Evolutionary conservation across 164 flowering plant genomes (phyloP), one percentile per base, ranked within the genome.

Genomic region (Echeveria elegans): DNA sequence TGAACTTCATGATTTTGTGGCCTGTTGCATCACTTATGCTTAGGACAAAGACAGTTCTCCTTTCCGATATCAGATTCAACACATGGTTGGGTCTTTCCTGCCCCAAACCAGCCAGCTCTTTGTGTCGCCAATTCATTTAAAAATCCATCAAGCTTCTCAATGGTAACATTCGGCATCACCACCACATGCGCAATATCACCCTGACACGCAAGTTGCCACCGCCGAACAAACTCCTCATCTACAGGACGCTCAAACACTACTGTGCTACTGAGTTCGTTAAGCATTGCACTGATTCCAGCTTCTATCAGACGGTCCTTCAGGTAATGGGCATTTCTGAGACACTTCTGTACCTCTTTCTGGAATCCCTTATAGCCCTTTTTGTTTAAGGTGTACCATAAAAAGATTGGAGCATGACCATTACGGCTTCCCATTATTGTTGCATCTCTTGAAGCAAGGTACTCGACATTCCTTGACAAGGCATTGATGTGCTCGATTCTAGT

Each of bases 401-500:
- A 89, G 70, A 92, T 80, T 18, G 98, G 98, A 41, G 98, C 98
- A 77, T 92, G 98, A 14, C 98, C 98, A 63, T 92, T 92, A 32
- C 96, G 83, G 74, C 96, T 89, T 52, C 98, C 98, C 96, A 92
- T 92, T 69, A 92, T 92, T 48, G 98, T 92, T 66, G 98, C 98
- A 79, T 92, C 98, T 72, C 95, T 82, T 21, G 98, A 92, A 65
- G 98, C 98, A 43, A 92, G 88, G 70, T 92, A 92, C 78, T 92
- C 98, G 4, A 92, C 96, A 64, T 87, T 88, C 67, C 96, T 88
- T n/a, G 98, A 87, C 26, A 92, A 83, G 32, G 81, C 85, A 74
- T 92, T 89, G 52, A 92, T 85, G 86, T 92, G 96, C 70, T 87
- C 80, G 66, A 92, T 63, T 68, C 98, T 83, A 50, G 98, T 92